These are phyloP conservation scores for Neonectria punicea DNA, from an alignment of 2,329 filamentous ascomycete genomes.

Conservation along the genomic window DNA sequence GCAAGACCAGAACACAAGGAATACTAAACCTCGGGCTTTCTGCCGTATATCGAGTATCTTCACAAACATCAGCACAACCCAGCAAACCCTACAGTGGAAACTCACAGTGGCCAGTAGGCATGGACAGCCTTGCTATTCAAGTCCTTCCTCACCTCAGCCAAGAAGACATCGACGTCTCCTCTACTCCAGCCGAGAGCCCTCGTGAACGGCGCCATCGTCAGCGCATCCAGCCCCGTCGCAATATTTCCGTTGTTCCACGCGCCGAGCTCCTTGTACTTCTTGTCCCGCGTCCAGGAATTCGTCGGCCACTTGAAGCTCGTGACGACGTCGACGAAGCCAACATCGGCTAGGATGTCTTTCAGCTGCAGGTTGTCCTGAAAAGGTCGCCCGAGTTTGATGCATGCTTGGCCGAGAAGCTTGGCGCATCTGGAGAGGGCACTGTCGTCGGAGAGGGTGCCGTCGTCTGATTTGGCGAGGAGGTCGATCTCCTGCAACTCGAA, in stretches of 20 bases:
- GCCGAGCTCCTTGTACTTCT: conserved; percentile 31
- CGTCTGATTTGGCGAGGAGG: background rate
- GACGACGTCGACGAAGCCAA: conserved; percentile 30
- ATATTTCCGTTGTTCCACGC: conserved; percentile 31
- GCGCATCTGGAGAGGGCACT: background rate
- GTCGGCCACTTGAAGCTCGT: conserved; percentile 35
- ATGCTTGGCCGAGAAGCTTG: background rate
- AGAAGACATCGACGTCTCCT: conserved; percentile 23
- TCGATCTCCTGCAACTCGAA: conserved; percentile 1
- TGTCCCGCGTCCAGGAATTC: conserved; percentile 28
- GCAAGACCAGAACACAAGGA: too few species aligned
- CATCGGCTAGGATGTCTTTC: conserved; percentile 24
- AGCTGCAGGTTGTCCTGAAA: conserved; percentile 25
- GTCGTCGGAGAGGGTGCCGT: background rate
- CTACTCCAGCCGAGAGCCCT: conserved; percentile 25
- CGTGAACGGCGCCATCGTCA: conserved; percentile 27
- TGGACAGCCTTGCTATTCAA: conserved; percentile 28
- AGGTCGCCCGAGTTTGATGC: background rate
- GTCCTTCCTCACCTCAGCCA: conserved; percentile 28
- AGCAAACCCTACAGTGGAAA: background rate
- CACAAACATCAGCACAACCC: background rate
- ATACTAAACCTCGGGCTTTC: background rate
- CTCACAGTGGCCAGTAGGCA: conserved; percentile 36
- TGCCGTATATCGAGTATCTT: background rate
- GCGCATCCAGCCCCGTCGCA: conserved; percentile 25